Evolutionary conservation across 805 yeast species (phyloP).

Genomic region (Schwanniomyces sp.): DNA sequence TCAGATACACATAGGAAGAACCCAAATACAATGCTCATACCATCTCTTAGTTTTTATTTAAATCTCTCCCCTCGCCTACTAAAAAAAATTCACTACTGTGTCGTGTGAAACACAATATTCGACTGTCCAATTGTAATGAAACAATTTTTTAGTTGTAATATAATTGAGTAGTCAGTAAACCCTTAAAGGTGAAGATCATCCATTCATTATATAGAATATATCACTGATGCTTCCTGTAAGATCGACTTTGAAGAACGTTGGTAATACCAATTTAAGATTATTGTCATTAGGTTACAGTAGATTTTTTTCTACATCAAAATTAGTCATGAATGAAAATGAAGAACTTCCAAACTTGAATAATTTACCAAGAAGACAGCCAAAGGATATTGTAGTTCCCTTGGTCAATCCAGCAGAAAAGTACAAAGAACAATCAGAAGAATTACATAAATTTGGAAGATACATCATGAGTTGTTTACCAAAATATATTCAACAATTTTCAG

Average conservation of each 20-base stretch:
- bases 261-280: constrained; percentile 1
- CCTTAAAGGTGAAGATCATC: background rate
- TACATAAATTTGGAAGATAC: constrained; percentile 80
- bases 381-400: constrained; percentile 44
- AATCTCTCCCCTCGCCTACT: no score
- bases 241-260: constrained; percentile 2
- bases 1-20: no score
- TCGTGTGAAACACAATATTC: background rate
- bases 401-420: constrained; percentile 79
- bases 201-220: background rate
- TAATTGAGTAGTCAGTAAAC: background rate
- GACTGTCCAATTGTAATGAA: constrained; percentile 11
- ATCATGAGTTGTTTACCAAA: constrained; percentile 78
- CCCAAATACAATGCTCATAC: no score
- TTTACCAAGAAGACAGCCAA: constrained; percentile 37
- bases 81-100: background rate
- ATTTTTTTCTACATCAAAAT: background rate
- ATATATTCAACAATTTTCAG: constrained; percentile 77
- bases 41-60: no score
- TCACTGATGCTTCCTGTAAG: constrained; percentile 5
- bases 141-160: constrained; percentile 8
- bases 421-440: constrained; percentile 62
- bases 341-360: constrained; percentile 36
- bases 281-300: constrained; percentile 1
- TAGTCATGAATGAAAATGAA: constrained; percentile 8